phyloP scores from a whole-genome alignment of 2,329 filamentous ascomycete genomes.

The Lecanicillium sp. region DNA sequence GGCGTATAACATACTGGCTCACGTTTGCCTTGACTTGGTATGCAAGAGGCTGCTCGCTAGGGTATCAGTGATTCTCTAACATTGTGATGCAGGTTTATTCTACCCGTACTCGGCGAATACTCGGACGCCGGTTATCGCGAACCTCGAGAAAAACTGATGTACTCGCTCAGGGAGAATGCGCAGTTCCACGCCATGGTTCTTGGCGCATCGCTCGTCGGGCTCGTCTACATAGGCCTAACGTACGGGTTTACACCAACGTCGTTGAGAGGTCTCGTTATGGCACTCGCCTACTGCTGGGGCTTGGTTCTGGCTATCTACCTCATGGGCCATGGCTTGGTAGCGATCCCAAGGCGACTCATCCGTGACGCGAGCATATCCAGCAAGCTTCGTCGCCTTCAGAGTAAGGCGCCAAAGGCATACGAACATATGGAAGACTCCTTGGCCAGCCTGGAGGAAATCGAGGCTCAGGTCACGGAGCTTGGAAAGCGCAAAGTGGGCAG shows the following conservation, averaged over 20 bases:
- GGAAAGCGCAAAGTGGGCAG: constrained; percentile 73
- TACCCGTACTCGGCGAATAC: constrained; percentile 90
- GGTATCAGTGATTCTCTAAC: constrained; percentile 9
- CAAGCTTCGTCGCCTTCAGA: constrained; percentile 67
- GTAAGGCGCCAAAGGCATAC: constrained; percentile 70
- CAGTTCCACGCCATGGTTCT: constrained; percentile 82
- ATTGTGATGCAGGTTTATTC: constrained; percentile 58
- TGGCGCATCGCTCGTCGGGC: constrained; percentile 58
- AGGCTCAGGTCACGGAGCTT: constrained; percentile 72
- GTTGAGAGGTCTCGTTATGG: constrained; percentile 83
- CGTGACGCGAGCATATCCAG: constrained; percentile 71
- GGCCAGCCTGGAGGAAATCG: constrained; percentile 70
- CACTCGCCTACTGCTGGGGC: constrained; percentile 90
- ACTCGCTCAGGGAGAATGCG: constrained; percentile 80
- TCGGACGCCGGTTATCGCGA: constrained; percentile 90
- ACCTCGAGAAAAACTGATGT: constrained; percentile 69
- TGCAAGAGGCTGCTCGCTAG: constrained; percentile 18
- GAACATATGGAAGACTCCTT: constrained; percentile 84
- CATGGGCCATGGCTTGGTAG: constrained; percentile 94
- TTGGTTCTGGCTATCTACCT: constrained; percentile 87
- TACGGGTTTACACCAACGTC: constrained; percentile 66
- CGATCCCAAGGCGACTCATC: constrained; percentile 76
- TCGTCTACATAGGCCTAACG: constrained; percentile 76
- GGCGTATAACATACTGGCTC: constrained; percentile 95
- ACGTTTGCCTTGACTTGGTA: constrained; percentile 94